Percentiles rank a stretch among this genome's conserved stretches.
phyloP scores from a whole-genome alignment of 73 alveolate genomes.

The Paramecium biaurelia region DNA sequence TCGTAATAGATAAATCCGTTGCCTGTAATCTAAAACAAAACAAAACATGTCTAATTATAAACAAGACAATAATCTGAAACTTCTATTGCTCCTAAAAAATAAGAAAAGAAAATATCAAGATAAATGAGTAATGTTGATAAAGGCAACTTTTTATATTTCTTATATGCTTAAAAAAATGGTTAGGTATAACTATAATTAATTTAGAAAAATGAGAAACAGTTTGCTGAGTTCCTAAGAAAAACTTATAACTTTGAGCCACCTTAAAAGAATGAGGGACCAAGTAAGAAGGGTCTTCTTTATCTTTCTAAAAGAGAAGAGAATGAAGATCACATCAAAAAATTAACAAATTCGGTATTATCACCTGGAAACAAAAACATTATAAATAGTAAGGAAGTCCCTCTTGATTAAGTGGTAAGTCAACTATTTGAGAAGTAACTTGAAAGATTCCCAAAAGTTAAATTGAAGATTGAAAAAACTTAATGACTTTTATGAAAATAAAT shows the following conservation, averaged over 20 bases:
- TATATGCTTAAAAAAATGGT: slow-evolving; percentile 24
- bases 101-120: background rate
- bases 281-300: slow-evolving; percentile 15
- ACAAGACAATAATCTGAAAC: background rate
- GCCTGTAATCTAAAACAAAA: background rate
- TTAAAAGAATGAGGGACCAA: background rate
- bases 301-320: slow-evolving; percentile 25
- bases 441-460: background rate
- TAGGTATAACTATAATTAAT: background rate
- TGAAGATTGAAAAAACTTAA: slow-evolving; percentile 1
- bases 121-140: background rate
- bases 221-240: slow-evolving; percentile 22
- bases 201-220: slow-evolving; percentile 15
- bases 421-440: background rate
- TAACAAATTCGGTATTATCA: background rate
- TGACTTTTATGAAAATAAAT: background rate
- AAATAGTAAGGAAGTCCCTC: background rate
- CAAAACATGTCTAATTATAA: background rate
- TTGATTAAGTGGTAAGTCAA: background rate
- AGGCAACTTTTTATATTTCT: background rate
- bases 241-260: slow-evolving; percentile 49
- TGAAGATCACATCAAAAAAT: background rate
- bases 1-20: background rate
- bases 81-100: background rate
- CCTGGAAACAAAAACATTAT: background rate